Conservation (phyloP, 2,329 filamentous ascomycete genomes). For the Penicillium sp. region DNA sequence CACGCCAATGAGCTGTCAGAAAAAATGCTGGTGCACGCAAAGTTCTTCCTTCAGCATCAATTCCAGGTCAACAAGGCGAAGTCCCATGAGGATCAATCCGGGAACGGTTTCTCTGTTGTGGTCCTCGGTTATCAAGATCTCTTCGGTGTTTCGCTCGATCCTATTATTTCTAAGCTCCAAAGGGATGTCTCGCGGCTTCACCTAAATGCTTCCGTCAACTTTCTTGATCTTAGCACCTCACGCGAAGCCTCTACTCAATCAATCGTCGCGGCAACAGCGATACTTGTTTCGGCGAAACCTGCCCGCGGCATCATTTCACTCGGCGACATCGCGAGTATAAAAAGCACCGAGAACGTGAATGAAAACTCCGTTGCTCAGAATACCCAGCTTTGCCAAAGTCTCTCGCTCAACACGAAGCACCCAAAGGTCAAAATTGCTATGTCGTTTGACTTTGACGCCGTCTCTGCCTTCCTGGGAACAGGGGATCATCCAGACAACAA, state of each 20-base stretch:
- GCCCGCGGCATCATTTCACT: background rate
- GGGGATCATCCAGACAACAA: background rate
- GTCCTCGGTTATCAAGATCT: background rate
- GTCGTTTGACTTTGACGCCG: background rate
- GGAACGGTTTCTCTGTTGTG: background rate
- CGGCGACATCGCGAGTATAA: background rate
- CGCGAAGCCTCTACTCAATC: background rate
- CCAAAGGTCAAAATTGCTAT: background rate
- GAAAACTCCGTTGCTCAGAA: background rate
- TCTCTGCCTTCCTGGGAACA: background rate
- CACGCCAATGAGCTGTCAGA: background rate
- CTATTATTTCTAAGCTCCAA: background rate
- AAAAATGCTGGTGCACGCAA: background rate
- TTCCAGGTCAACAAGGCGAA: background rate
- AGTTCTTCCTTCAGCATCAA: background rate
- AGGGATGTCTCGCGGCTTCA: background rate
- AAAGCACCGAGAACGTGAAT: background rate
- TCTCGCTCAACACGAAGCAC: background rate
- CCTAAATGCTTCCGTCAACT: background rate
- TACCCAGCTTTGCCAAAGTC: background rate
- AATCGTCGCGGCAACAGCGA: background rate
- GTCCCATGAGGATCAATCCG: background rate
- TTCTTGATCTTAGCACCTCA: background rate
- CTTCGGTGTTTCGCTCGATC: background rate
- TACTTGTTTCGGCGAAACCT: background rate